These are phyloP conservation scores for Nematodospora valgi DNA, from an alignment of 805 yeast genomes.

Conservation along the genomic window DNA sequence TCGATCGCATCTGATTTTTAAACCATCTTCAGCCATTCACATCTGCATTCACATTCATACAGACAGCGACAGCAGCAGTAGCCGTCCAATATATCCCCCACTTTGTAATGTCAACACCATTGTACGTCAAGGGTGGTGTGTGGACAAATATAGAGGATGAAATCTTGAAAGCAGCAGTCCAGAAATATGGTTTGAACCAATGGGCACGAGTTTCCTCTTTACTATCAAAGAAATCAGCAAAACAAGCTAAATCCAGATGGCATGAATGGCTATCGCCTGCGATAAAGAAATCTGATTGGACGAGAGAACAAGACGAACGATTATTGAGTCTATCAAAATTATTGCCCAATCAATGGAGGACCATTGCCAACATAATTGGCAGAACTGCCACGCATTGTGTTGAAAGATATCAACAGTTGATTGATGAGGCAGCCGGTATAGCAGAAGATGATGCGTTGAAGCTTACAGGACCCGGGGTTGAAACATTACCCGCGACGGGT, in stretches of 20 bases:
- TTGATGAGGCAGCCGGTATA: constrained; percentile 48
- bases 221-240: constrained; percentile 79
- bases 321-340: constrained; percentile 62
- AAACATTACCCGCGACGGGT: constrained; percentile 44
- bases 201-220: constrained; percentile 93
- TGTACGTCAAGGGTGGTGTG: constrained; percentile 80
- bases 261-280: constrained; percentile 79
- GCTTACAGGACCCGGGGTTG: constrained; percentile 52
- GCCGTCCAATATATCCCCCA: background rate
- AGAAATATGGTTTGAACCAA: constrained; percentile 90
- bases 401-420: constrained; percentile 73
- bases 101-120: constrained; percentile 31
- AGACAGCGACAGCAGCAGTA: background rate
- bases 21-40: no score
- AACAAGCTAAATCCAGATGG: constrained; percentile 94
- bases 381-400: constrained; percentile 85
- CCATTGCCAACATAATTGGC: constrained; percentile 67
- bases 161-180: constrained; percentile 82
- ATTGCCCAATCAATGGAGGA: constrained; percentile 92
- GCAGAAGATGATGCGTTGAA: constrained; percentile 28
- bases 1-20: no score
- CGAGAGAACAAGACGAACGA: constrained; percentile 70
- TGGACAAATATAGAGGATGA: constrained; percentile 90
- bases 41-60: background rate
- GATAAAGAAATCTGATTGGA: constrained; percentile 64